These are phyloP conservation scores for Massarina eburnea DNA, from an alignment of 2,329 filamentous ascomycete genomes.

Conservation along the genomic window DNA sequence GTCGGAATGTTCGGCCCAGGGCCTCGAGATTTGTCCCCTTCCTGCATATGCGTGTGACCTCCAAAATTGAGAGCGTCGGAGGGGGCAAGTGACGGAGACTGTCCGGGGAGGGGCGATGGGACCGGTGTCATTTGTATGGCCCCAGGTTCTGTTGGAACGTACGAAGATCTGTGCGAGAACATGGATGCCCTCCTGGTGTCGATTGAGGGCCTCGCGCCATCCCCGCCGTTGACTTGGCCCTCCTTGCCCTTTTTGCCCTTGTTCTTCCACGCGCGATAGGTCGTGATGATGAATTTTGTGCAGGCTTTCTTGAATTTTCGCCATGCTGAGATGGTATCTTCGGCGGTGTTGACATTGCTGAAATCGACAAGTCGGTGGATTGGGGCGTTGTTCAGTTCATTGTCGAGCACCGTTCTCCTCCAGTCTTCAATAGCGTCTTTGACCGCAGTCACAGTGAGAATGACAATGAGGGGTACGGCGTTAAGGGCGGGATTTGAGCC, in stretches of 20 bases:
- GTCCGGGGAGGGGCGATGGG: slow-evolving; percentile 70
- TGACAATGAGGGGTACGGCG: slow-evolving; percentile 89
- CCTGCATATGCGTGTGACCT: slow-evolving; percentile 20
- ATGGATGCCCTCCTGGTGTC: slow-evolving; percentile 64
- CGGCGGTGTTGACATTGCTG: slow-evolving; percentile 89
- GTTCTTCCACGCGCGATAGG: slow-evolving; percentile 52
- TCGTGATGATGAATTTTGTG: slow-evolving; percentile 62
- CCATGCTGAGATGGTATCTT: slow-evolving; percentile 85
- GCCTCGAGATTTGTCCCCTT: slow-evolving; percentile 29
- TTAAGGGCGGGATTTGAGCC: slow-evolving; percentile 86
- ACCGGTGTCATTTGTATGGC: slow-evolving; percentile 94
- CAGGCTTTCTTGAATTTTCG: slow-evolving; percentile 87
- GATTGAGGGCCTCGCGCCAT: slow-evolving; percentile 67
- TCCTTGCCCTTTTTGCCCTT: slow-evolving; percentile 44
- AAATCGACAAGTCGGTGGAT: slow-evolving; percentile 87
- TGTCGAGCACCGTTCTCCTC: slow-evolving; percentile 86
- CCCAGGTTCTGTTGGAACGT: slow-evolving; percentile 53
- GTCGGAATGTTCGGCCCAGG: slow-evolving; percentile 24
- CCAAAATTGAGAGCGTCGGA: slow-evolving; percentile 26
- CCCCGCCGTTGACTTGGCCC: slow-evolving; percentile 51
- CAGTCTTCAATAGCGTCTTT: slow-evolving; percentile 98
- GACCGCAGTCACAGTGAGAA: slow-evolving; percentile 81
- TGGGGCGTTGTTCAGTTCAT: slow-evolving; percentile 91
- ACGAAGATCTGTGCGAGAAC: slow-evolving; percentile 55
- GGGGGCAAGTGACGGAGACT: slow-evolving; percentile 32